These are phyloP conservation scores for Mariannaea sp. DNA, from an alignment of 2,329 filamentous ascomycete species.

Conservation along the genomic window DNA sequence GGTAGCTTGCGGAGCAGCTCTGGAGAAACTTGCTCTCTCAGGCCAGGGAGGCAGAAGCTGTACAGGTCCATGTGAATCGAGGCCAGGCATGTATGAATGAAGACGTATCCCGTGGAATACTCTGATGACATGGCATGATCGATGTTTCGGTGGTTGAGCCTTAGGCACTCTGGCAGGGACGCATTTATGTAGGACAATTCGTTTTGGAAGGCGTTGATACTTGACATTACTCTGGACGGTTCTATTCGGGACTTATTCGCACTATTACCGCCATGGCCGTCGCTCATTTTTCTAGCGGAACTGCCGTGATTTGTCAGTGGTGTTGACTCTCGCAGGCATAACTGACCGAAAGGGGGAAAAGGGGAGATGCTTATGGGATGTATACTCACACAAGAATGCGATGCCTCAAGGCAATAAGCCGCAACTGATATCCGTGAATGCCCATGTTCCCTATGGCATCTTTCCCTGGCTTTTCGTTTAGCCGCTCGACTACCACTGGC, in stretches of 20 bases:
- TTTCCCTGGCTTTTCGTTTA: constrained; percentile 39
- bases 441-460: constrained; percentile 33
- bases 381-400: constrained; percentile 44
- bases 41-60: constrained; percentile 45
- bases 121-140: constrained; percentile 38
- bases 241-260: constrained; percentile 35
- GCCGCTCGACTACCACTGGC: constrained; percentile 39
- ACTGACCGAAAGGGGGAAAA: no score
- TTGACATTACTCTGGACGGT: constrained; percentile 45
- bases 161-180: constrained; percentile 42
- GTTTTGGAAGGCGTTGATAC: constrained; percentile 45
- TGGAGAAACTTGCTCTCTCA: constrained; percentile 40
- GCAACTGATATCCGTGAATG: constrained; percentile 43
- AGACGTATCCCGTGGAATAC: constrained; percentile 44
- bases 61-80: constrained; percentile 48
- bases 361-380: no score
- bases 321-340: neutral
- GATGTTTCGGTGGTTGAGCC: constrained; percentile 44
- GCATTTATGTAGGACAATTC: constrained; percentile 45
- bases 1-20: constrained; percentile 44
- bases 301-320: constrained; percentile 19
- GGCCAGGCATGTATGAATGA: constrained; percentile 45
- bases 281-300: constrained; percentile 36
- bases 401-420: constrained; percentile 45
- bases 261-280: neutral